Evolutionary conservation across 2,329 filamentous ascomycete genomes (phyloP).

Genomic region (Metarhizium robertsii): DNA sequence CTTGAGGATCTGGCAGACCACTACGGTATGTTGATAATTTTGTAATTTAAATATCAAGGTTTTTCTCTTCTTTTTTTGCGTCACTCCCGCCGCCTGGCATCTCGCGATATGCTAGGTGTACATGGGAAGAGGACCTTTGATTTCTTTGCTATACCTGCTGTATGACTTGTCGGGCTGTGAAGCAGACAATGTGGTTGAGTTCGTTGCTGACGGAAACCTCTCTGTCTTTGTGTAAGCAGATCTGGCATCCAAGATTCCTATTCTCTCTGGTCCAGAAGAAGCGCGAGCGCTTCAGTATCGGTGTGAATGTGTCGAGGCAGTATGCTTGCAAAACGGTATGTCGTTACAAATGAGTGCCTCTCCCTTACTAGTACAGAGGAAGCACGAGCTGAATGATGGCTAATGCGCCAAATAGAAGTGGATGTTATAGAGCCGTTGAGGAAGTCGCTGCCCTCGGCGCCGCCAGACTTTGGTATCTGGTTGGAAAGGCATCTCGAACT

Average conservation of each 20-base stretch:
- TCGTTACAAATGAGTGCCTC: background rate
- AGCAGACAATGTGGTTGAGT: background rate
- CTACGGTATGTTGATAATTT: constrained; percentile 31
- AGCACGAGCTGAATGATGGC: background rate
- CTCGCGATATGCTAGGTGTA: background rate
- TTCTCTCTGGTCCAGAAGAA: constrained; percentile 47
- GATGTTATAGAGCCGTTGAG: constrained; percentile 22
- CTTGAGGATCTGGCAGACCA: constrained; percentile 38
- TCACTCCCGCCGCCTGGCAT: background rate
- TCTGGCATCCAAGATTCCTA: constrained; percentile 25
- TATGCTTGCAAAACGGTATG: constrained; percentile 32
- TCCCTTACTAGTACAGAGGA: background rate
- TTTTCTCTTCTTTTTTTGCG: constrained; percentile 1
- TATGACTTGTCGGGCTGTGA: background rate
- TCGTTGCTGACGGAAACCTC: constrained; percentile 1
- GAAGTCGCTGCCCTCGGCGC: constrained; percentile 23
- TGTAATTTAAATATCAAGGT: background rate
- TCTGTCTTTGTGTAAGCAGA: constrained; percentile 10
- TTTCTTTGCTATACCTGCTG: background rate
- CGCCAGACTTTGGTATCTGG: constrained; percentile 40
- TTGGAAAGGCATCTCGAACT: constrained; percentile 40
- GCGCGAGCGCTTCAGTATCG: constrained; percentile 47
- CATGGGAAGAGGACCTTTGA: background rate
- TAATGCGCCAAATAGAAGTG: constrained; percentile 14
- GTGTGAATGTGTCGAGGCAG: constrained; percentile 48